Percentiles rank a stretch among this genome's conserved stretches.
These are phyloP conservation scores for Zelopaecilomyces penicillatus DNA, from an alignment of 2,329 filamentous ascomycete genomes.

Conservation along the genomic window DNA sequence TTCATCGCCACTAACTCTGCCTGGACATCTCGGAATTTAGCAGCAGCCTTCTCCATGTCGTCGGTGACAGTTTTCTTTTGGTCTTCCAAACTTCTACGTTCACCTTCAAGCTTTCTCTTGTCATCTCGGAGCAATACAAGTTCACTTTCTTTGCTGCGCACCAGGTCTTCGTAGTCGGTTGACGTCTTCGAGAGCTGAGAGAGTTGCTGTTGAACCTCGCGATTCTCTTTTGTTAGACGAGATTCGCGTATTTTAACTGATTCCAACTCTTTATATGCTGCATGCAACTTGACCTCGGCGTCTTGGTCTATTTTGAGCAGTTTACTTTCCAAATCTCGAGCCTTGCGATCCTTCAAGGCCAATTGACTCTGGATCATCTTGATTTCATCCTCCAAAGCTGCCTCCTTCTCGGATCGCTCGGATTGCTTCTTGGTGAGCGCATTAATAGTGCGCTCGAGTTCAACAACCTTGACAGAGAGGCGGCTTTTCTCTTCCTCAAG, in stretches of 20 bases:
- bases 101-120: slow-evolving; percentile 72
- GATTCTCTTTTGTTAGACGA: slow-evolving; percentile 71
- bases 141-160: slow-evolving; percentile 90
- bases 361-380: slow-evolving; percentile 89
- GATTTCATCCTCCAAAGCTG: slow-evolving; percentile 71
- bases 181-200: slow-evolving; percentile 83
- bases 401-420: slow-evolving; percentile 67
- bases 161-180: slow-evolving; percentile 88
- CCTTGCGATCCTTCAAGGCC: slow-evolving; percentile 78
- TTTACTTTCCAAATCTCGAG: slow-evolving; percentile 77
- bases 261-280: slow-evolving; percentile 71
- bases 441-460: slow-evolving; percentile 62
- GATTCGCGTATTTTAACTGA: slow-evolving; percentile 64
- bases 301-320: slow-evolving; percentile 82
- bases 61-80: slow-evolving; percentile 63
- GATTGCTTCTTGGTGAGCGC: slow-evolving; percentile 63
- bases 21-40: slow-evolving; percentile 72
- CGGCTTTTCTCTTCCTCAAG: slow-evolving; percentile 81
- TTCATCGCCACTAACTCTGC: slow-evolving; percentile 82
- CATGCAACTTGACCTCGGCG: slow-evolving; percentile 73
- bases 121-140: slow-evolving; percentile 77
- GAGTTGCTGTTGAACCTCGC: slow-evolving; percentile 74
- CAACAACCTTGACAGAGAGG: slow-evolving; percentile 56
- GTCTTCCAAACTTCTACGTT: slow-evolving; percentile 68
- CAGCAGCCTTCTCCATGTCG: slow-evolving; percentile 72